These are phyloP conservation scores for Aspergillus puulaauensis DNA, from an alignment of 2,329 filamentous ascomycete genomes.

Conservation along the genomic window DNA sequence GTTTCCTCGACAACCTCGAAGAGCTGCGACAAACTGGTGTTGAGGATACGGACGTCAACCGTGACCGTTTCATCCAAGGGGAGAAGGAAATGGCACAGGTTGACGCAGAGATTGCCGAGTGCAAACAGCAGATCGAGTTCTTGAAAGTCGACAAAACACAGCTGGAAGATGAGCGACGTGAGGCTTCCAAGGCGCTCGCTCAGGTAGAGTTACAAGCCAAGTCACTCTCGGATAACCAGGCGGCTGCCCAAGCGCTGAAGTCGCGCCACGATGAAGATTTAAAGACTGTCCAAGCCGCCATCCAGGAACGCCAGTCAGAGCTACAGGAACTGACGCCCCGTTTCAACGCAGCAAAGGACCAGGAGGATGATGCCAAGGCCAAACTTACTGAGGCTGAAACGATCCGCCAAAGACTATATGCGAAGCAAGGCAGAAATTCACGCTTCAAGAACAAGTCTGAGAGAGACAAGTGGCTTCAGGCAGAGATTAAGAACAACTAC, in stretches of 20 bases:
- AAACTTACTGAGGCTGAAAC: slow-evolving; percentile 76
- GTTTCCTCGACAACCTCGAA: slow-evolving; percentile 79
- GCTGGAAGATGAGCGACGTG: slow-evolving; percentile 84
- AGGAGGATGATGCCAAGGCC: slow-evolving; percentile 69
- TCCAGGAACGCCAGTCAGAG: slow-evolving; percentile 73
- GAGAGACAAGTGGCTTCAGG: slow-evolving; percentile 77
- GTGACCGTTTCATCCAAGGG: slow-evolving; percentile 71
- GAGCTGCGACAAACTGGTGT: slow-evolving; percentile 76
- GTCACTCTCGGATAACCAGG: slow-evolving; percentile 77
- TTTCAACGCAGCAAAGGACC: slow-evolving; percentile 69
- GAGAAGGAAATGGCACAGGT: slow-evolving; percentile 77
- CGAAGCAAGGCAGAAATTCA: slow-evolving; percentile 85
- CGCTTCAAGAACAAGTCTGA: slow-evolving; percentile 87
- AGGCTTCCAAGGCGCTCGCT: slow-evolving; percentile 74
- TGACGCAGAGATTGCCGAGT: slow-evolving; percentile 74
- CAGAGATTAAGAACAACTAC: slow-evolving; percentile 78
- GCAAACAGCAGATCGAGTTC: slow-evolving; percentile 80
- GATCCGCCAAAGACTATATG: slow-evolving; percentile 74
- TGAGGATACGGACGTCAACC: slow-evolving; percentile 79
- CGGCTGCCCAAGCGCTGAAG: slow-evolving; percentile 71
- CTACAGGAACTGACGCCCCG: slow-evolving; percentile 73
- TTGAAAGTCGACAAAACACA: slow-evolving; percentile 81
- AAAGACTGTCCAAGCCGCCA: slow-evolving; percentile 69
- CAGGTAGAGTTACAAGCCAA: slow-evolving; percentile 85
- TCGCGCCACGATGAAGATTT: slow-evolving; percentile 71